Percentiles rank a stretch among this genome's conserved stretches.
Conservation (phyloP, 495 filamentous ascomycete species). For the Eremomyces bilateralis region DNA sequence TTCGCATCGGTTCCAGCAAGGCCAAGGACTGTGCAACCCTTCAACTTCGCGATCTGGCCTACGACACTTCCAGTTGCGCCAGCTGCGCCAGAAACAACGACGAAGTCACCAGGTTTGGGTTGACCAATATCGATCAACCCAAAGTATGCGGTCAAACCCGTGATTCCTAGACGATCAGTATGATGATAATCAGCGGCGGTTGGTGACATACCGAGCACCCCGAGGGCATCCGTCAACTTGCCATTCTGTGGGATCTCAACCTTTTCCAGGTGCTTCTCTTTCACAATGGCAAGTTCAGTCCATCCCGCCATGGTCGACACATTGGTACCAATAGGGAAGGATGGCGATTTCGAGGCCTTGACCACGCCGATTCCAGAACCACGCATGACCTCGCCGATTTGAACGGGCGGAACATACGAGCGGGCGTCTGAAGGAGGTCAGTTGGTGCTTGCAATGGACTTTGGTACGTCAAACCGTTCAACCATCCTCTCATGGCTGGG, state of each 20-base stretch:
- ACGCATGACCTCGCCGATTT: conserved; percentile 46
- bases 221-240: conserved; percentile 26
- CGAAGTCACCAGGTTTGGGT: conserved; percentile 18
- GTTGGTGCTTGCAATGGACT: no score
- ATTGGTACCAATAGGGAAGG: conserved; percentile 19
- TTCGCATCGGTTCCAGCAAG: conserved; percentile 47
- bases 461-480: no score
- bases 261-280: conserved; percentile 17
- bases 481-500: no score
- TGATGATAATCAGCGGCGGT: no score
- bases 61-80: conserved; percentile 26
- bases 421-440: no score
- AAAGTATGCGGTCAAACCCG: conserved; percentile 31
- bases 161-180: no score
- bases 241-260: conserved; percentile 18
- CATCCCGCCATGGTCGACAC: conserved; percentile 23
- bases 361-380: conserved; percentile 33
- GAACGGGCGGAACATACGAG: conserved; percentile 45
- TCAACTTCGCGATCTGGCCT: conserved; percentile 30
- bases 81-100: conserved; percentile 29
- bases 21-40: conserved; percentile 35
- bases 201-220: conserved; percentile 23
- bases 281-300: conserved; percentile 27
- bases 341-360: conserved; percentile 21
- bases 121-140: conserved; percentile 24